Base-by-base conservation (phyloP, 345 rosid genomes). In the Erucastrum elatum region DNA sequence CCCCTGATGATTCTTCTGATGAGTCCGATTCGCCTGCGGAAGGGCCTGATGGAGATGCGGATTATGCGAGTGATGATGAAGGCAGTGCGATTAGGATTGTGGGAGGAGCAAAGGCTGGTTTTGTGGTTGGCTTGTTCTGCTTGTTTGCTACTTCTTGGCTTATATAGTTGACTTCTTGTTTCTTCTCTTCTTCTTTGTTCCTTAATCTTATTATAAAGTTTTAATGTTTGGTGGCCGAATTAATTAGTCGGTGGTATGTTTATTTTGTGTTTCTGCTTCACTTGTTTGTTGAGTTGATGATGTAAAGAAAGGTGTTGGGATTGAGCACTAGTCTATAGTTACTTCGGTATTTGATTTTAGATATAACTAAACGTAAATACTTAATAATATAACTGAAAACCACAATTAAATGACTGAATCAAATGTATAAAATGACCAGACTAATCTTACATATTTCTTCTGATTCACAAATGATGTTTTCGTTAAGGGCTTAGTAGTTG, bases 11-110 rank as follows among this genome's bases (percentile, higher is more conserved):
- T 1, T 31, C 86, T 1, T 77, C 17, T 71, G 81, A 21, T 77
- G 89, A 86, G 0, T 84, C 93, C 4, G 90, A 90, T 46, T 84
- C 97, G 0, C 96, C 97, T 0, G 94, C 92, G 0, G 90, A 88
- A 70, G 81, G 92, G 16, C 94, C 97, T 0, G 90, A 75, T 1
- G 90, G 71, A 11, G 87, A 75, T 35, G 41, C 86, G 0, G 92
- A 87, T 2, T 96, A 92, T 71, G 78, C 77, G 2, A 81, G 84
- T 0, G 92, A 86, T 4, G 97, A 92, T 80, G 85, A 84, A 11
- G 88, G 70, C 41, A 83, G 84, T 56, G 89, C 88, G 44, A 79
- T 73, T 78, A 81, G 83, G 80, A 41, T 84, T 6, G 30, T 17
- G 2, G 84, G 71, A 77, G 84, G 84, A 56, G 83, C 80, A 49